These are phyloP conservation scores for Pholiota microspora DNA, from an alignment of 768 basidiomycete species.

Conservation along the genomic window DNA sequence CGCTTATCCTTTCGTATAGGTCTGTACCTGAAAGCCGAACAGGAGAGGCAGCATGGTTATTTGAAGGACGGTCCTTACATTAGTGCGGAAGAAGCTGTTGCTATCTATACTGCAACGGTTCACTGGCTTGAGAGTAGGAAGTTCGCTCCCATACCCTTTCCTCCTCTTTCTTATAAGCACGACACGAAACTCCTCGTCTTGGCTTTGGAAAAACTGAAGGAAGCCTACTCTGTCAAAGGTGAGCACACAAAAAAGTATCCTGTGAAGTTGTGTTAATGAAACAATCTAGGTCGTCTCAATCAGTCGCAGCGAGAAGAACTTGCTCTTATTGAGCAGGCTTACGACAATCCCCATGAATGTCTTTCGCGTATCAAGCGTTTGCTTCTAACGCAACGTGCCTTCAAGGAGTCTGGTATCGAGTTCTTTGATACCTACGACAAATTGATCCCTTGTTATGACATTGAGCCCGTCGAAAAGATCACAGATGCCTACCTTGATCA, in stretches of 20 bases:
- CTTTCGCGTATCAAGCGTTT: constrained; percentile 97
- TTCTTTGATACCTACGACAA: constrained; percentile 99
- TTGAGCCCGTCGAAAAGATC: constrained; percentile 99
- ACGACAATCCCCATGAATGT: constrained; percentile 99
- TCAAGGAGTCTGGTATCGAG: constrained; percentile 97
- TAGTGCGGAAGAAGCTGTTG: constrained; percentile 97
- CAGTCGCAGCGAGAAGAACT: constrained; percentile 98
- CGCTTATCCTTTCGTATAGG: constrained; percentile 33
- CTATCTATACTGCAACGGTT: constrained; percentile 97
- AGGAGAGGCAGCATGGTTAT: constrained; percentile 97
- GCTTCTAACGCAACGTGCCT: constrained; percentile 93
- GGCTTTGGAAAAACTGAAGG: constrained; percentile 97
- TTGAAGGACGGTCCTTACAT: constrained; percentile 99
- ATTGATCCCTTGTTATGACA: constrained; percentile 97
- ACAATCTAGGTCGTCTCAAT: constrained; percentile 68
- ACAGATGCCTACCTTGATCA: constrained; percentile 99
- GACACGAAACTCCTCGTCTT: constrained; percentile 97
- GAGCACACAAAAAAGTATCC: neutral
- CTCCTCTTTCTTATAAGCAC: constrained; percentile 97
- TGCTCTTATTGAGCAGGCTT: constrained; percentile 97
- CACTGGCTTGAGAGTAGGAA: constrained; percentile 99
- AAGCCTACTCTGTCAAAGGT: constrained; percentile 97
- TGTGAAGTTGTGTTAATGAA: neutral
- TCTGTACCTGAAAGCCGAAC: constrained; percentile 97
- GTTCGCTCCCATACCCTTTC: constrained; percentile 99